phyloP scores from a whole-genome alignment of 495 filamentous ascomycete genomes.

The Penicillium waksmanii region DNA sequence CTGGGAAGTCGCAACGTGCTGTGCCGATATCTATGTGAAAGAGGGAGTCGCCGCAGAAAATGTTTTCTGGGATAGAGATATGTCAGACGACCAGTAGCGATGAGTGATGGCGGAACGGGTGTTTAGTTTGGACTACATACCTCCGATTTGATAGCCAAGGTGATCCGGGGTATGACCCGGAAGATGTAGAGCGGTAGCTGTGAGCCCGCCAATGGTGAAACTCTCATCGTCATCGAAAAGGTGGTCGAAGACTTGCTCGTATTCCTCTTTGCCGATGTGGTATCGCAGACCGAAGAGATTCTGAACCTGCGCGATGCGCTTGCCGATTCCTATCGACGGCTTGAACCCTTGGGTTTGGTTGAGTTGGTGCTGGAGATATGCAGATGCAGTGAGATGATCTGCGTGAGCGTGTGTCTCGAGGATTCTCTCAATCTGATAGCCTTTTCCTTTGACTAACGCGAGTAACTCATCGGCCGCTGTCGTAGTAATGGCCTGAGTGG shows the following conservation, averaged over 20 bases:
- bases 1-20: conserved; percentile 64
- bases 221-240: conserved; percentile 57
- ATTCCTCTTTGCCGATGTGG: conserved; percentile 44
- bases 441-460: conserved; percentile 37
- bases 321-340: conserved; percentile 55
- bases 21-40: conserved; percentile 63
- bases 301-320: conserved; percentile 57
- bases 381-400: conserved; percentile 62
- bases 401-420: conserved; percentile 67
- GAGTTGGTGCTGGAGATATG: conserved; percentile 56
- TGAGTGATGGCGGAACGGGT: too few relatives aligned
- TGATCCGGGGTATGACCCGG: conserved; percentile 68
- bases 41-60: conserved; percentile 65
- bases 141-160: conserved; percentile 60
- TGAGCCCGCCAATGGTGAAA: conserved; percentile 53
- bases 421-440: conserved; percentile 51
- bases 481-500: conserved; percentile 49
- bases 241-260: conserved; percentile 50
- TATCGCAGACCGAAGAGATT: conserved; percentile 52
- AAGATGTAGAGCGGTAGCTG: conserved; percentile 53
- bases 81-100: background rate
- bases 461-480: conserved; percentile 53
- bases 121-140: conserved; percentile 18
- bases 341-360: conserved; percentile 22
- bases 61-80: conserved; percentile 38